Evolutionary conservation across 176 grass and related monocot genomes (phyloP).

Genomic region (Carex cristatella): DNA sequence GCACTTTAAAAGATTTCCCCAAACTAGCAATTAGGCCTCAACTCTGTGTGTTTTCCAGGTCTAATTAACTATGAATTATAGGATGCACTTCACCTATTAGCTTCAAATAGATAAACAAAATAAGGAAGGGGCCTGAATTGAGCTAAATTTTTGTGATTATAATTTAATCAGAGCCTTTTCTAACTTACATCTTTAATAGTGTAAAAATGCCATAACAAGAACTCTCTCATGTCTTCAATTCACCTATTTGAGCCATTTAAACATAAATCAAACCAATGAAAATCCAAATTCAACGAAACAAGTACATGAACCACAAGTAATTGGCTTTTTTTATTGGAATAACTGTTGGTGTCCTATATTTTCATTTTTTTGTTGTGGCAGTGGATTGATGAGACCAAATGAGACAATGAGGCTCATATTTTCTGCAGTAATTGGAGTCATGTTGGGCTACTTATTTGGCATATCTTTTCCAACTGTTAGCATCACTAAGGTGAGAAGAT

Average conservation of each 20-base stretch:
- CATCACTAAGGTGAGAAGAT: conserved; percentile 48
- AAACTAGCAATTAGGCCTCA: neutral
- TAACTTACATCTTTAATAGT: neutral
- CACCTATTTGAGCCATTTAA: conserved; percentile 6
- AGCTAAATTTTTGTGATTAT: neutral
- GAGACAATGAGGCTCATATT: conserved; percentile 59
- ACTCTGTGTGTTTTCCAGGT: neutral
- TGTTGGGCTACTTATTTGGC: conserved; percentile 69
- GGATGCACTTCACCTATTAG: neutral
- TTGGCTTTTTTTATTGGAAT: neutral
- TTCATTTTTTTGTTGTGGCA: conserved; percentile 9
- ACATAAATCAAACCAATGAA: neutral
- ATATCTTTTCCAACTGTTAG: conserved; percentile 62
- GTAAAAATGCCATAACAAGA: neutral
- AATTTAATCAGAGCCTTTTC: neutral
- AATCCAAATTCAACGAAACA: neutral
- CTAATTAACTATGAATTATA: neutral
- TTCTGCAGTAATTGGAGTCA: conserved; percentile 38
- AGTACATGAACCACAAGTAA: neutral
- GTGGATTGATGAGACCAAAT: conserved; percentile 45
- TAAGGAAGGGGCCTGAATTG: neutral
- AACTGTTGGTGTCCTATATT: neutral
- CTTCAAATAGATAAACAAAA: neutral
- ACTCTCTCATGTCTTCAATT: neutral
- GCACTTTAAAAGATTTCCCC: neutral